These are phyloP conservation scores for Hyaloperonospora arabidopsidis DNA, from an alignment of 352 stramenopile genomes.

Conservation along the genomic window DNA sequence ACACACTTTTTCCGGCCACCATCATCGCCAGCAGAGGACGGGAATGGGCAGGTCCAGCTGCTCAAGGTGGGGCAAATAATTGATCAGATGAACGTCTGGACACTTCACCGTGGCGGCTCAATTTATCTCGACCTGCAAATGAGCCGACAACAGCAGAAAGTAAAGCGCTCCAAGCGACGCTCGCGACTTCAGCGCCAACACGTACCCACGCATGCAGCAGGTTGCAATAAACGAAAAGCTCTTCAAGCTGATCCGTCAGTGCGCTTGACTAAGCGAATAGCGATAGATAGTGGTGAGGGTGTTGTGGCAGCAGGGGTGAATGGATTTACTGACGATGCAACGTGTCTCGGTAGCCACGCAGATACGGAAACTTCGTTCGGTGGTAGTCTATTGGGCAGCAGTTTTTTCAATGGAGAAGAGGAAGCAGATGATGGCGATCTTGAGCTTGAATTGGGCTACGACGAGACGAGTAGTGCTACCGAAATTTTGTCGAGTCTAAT, in stretches of 20 bases:
- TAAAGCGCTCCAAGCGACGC: conserved; percentile 54
- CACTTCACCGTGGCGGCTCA: conserved; percentile 69
- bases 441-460: conserved; percentile 55
- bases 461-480: conserved; percentile 64
- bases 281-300: conserved; percentile 21
- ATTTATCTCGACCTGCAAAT: conserved; percentile 86
- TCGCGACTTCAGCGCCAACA: conserved; percentile 21
- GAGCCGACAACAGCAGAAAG: conserved; percentile 78
- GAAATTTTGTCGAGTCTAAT: conserved; percentile 75
- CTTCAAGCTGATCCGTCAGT: conserved; percentile 24
- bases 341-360: conserved; percentile 4
- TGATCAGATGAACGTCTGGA: conserved; percentile 83
- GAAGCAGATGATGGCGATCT: conserved; percentile 44
- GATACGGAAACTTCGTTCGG: conserved; percentile 26
- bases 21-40: conserved; percentile 62
- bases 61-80: conserved; percentile 85
- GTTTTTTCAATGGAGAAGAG: conserved; percentile 26
- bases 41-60: conserved; percentile 68
- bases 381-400: conserved; percentile 29
- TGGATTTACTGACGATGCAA: conserved; percentile 21
- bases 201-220: conserved; percentile 9
- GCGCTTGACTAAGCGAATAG: conserved; percentile 34
- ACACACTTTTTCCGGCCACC: conserved; percentile 78
- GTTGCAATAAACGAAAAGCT: conserved; percentile 42
- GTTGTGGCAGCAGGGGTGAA: conserved; percentile 14